These are phyloP conservation scores for Exserohilum rostratum DNA, from an alignment of 2,329 filamentous ascomycete genomes.

Conservation along the genomic window DNA sequence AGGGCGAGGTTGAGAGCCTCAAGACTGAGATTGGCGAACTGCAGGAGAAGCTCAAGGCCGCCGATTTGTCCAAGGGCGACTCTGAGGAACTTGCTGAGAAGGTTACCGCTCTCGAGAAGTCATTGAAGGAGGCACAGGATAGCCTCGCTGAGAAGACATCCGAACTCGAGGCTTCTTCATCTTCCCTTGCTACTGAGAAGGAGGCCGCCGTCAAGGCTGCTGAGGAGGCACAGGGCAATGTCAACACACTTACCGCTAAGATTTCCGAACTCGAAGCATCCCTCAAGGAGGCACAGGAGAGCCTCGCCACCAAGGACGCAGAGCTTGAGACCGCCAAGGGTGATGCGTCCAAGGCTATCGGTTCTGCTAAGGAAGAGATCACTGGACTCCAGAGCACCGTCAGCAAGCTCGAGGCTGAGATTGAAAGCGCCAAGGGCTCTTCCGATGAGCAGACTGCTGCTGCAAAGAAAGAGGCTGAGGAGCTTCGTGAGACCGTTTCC, in stretches of 20 bases:
- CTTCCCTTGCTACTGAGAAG: conserved; percentile 28
- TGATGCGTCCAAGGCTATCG: conserved; percentile 21
- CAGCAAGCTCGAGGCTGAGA: conserved; percentile 32
- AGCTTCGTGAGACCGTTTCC: conserved; percentile 16
- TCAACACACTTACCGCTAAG: conserved; percentile 30
- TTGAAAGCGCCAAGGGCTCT: conserved; percentile 24
- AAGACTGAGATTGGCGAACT: conserved; percentile 32
- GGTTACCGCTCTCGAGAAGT: conserved; percentile 35
- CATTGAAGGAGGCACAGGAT: conserved; percentile 36
- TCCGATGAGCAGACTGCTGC: conserved; percentile 18
- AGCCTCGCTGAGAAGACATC: conserved; percentile 29
- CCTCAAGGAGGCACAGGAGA: conserved; percentile 30
- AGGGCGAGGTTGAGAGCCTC: conserved; percentile 29
- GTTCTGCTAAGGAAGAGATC: conserved; percentile 32
- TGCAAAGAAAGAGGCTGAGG: conserved; percentile 21
- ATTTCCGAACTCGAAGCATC: conserved; percentile 36
- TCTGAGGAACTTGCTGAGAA: conserved; percentile 32
- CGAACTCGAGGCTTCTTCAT: conserved; percentile 29
- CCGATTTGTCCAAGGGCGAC: conserved; percentile 34
- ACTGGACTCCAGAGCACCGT: conserved; percentile 31
- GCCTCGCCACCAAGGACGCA: conserved; percentile 27
- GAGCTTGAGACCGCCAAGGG: conserved; percentile 26
- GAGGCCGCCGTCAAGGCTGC: conserved; percentile 31
- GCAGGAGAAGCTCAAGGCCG: conserved; percentile 31
- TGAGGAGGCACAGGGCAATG: conserved; percentile 31